Conservation (phyloP, 176 grass and related monocot genomes). For the Ampelocalamus luodianensis region DNA sequence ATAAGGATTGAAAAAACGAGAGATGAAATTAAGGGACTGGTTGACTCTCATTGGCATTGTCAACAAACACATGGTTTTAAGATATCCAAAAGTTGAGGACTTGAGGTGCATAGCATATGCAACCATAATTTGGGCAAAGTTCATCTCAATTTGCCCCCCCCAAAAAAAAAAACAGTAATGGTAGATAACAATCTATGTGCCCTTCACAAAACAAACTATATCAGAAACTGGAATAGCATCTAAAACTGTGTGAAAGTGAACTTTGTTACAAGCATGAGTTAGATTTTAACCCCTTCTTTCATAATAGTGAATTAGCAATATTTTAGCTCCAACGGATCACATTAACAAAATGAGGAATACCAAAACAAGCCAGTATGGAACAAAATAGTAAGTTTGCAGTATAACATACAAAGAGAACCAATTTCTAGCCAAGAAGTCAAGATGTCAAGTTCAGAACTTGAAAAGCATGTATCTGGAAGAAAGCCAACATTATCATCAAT, state of each 20-base stretch:
- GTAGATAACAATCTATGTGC: neutral
- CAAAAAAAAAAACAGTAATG: neutral
- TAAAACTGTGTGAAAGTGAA: constrained; percentile 1
- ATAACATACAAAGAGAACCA: neutral
- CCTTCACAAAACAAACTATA: neutral
- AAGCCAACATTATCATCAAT: neutral
- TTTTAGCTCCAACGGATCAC: neutral
- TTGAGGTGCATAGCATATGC: neutral
- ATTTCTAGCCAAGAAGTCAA: neutral
- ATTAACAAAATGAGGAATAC: neutral
- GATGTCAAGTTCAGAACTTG: neutral
- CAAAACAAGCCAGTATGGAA: neutral
- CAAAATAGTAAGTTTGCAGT: neutral
- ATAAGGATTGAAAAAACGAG: neutral
- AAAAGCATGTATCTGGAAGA: neutral
- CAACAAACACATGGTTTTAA: neutral
- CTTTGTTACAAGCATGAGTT: neutral
- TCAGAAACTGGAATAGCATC: constrained; percentile 9
- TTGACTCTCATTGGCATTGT: neutral
- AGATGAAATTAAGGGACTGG: neutral
- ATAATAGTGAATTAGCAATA: neutral
- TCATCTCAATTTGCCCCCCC: neutral
- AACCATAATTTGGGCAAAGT: neutral
- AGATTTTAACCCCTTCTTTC: neutral
- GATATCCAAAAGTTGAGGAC: neutral